These are phyloP conservation scores for Hericium erinaceus DNA, from an alignment of 768 basidiomycete species.

Conservation along the genomic window DNA sequence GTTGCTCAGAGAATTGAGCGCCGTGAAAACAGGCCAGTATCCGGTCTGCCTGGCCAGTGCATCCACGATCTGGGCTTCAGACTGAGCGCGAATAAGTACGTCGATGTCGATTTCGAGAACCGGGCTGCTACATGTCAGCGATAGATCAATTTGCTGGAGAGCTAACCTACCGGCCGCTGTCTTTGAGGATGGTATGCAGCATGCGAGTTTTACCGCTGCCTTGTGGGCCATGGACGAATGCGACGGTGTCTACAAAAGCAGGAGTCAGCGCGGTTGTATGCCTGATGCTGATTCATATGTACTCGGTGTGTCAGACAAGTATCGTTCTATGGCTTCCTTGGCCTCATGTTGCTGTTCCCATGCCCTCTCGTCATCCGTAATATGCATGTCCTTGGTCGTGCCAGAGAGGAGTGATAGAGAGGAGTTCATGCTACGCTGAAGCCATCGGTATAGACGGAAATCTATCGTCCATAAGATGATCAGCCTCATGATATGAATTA, in stretches of 20 bases:
- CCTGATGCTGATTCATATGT: conserved; percentile 5
- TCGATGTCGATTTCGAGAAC: conserved; percentile 78
- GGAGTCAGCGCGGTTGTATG: conserved; percentile 1
- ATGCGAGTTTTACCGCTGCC: conserved; percentile 71
- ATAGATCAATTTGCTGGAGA: not conserved
- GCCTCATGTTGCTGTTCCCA: conserved; percentile 88
- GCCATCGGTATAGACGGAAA: conserved; percentile 42
- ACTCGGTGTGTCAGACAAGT: conserved; percentile 75
- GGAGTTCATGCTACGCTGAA: conserved; percentile 41
- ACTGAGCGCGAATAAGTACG: conserved; percentile 55
- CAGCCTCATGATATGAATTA: not conserved
- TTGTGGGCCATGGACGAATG: conserved; percentile 76
- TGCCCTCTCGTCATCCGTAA: conserved; percentile 30
- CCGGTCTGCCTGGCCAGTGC: conserved; percentile 76
- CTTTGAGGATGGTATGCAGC: conserved; percentile 42
- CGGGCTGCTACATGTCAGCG: conserved; percentile 5
- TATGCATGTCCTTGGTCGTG: conserved; percentile 14
- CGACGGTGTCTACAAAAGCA: conserved; percentile 46
- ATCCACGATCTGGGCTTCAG: conserved; percentile 60
- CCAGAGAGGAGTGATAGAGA: conserved; percentile 37
- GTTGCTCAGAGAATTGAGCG: conserved; percentile 70
- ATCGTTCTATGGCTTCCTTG: conserved; percentile 52
- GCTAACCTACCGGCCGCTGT: conserved; percentile 39
- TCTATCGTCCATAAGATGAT: not conserved
- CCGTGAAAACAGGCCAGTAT: conserved; percentile 83